Base-by-base conservation (phyloP, 305 asterid species). In the Ilex paraguariensis region DNA sequence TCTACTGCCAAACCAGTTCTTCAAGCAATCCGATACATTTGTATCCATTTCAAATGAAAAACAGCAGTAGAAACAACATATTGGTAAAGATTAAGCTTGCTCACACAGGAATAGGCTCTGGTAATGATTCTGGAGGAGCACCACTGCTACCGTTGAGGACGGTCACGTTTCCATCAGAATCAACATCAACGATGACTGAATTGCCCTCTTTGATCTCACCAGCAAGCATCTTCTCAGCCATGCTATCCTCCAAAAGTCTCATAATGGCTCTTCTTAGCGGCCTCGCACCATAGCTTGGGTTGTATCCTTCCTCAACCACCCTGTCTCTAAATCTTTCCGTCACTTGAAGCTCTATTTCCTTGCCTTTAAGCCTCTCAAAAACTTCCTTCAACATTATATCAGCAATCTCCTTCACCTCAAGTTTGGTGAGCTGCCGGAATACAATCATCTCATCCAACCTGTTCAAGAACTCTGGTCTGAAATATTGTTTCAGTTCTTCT, bases 241-340 rank as follows among this genome's bases (percentile, higher is more conserved):
- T 56, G 17, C 60, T 56, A n/a, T 56, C 60, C 16, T 56, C 60
- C 7, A 56, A n/a, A 31, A 56, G 60, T n/a, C 60, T 56, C 60
- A 56, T 56, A 32, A 56, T 56, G 8, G 60, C 60, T n/a, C 60
- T 30, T 56, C 60, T 56, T 56, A 56, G 16, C 7, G 60, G 60
- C 17, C 60, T 30, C 10, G 60, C 60, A 8, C 60, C 60, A 56
- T 56, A 56, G 60, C 60, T 56, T n/a, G 60, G 60, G 60, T 56
- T 31, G 17, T 28, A 56, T 4, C 60, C 60, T 56, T 56, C 60
- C 3, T 56, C 60, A 13, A 56, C 60, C 39, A 56, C 60, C 60
- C 60, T 30, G 13, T 56, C 60, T 31, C 60, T 56, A 56, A 56
- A 56, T 21, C 60, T 56, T 11, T 56, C 60, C 6, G 60, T 56